Percentiles rank a stretch among this genome's conserved stretches.
phyloP scores from a whole-genome alignment of 2,329 filamentous ascomycete species.

The Tolypocladium album region DNA sequence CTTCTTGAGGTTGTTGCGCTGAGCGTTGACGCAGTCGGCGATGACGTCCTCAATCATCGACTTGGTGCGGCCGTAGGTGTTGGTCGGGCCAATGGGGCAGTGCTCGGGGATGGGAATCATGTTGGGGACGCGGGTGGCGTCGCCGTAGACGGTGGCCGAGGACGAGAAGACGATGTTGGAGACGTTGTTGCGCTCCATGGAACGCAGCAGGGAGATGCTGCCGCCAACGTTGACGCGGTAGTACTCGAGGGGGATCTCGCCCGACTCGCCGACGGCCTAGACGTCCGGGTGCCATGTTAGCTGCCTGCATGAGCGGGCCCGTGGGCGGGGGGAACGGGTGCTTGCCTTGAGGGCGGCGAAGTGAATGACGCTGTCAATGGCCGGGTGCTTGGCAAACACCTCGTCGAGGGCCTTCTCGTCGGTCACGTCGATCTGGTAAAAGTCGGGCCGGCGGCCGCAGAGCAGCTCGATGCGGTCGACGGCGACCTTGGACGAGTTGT shows the following conservation, averaged over 20 bases:
- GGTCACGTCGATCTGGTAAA: constrained; percentile 81
- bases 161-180: constrained; percentile 98
- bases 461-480: constrained; percentile 94
- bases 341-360: constrained; percentile 85
- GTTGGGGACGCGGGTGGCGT: constrained; percentile 87
- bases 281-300: constrained; percentile 6
- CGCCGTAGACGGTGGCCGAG: constrained; percentile 95
- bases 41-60: constrained; percentile 86
- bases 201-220: constrained; percentile 73
- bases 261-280: constrained; percentile 90
- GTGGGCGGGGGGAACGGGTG: neutral
- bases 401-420: constrained; percentile 73
- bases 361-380: constrained; percentile 97
- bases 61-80: constrained; percentile 97
- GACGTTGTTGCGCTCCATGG: constrained; percentile 85
- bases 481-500: constrained; percentile 89
- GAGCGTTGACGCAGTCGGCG: constrained; percentile 77
- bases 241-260: constrained; percentile 91
- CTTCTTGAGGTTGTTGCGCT: constrained; percentile 75
- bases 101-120: constrained; percentile 99
- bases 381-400: constrained; percentile 79
- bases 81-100: constrained; percentile 93
- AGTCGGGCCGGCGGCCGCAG: constrained; percentile 73
- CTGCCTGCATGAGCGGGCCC: neutral
- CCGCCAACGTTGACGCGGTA: constrained; percentile 95